phyloP scores from a whole-genome alignment of 352 stramenopile genomes.

The Phytophthora meadii region DNA sequence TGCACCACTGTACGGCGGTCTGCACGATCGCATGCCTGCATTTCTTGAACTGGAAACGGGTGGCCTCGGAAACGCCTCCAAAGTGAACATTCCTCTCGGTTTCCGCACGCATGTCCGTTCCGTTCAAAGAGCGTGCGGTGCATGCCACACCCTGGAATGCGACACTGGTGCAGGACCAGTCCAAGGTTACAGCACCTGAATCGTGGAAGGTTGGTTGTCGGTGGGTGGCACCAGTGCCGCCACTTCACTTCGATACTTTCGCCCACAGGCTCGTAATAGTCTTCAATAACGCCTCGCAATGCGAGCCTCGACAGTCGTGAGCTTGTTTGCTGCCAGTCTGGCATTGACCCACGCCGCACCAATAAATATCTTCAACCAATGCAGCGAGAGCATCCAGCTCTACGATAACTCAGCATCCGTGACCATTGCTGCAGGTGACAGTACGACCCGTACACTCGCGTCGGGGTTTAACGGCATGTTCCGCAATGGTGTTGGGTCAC shows the following conservation, averaged over 20 bases:
- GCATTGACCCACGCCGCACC: slow-evolving; percentile 30
- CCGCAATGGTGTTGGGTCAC: slow-evolving; percentile 47
- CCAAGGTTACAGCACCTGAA: slow-evolving; percentile 7
- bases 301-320: slow-evolving; percentile 10
- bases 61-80: slow-evolving; percentile 12
- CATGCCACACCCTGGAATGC: slow-evolving; percentile 14
- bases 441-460: slow-evolving; percentile 40
- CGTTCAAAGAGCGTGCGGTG: slow-evolving; percentile 34
- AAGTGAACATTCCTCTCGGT: slow-evolving; percentile 31
- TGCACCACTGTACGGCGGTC: neutral
- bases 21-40: slow-evolving; percentile 22
- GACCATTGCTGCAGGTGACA: slow-evolving; percentile 42
- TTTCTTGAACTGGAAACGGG: slow-evolving; percentile 25
- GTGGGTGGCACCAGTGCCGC: neutral
- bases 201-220: neutral
- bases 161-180: slow-evolving; percentile 31
- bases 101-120: slow-evolving; percentile 31
- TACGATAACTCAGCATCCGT: slow-evolving; percentile 64
- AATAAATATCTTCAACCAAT: slow-evolving; percentile 63
- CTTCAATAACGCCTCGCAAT: slow-evolving; percentile 13
- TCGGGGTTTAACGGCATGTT: slow-evolving; percentile 68
- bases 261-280: neutral
- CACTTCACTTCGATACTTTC: slow-evolving; percentile 24
- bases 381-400: slow-evolving; percentile 49
- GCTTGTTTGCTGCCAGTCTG: slow-evolving; percentile 19